These are phyloP conservation scores for Talaromyces marneffei DNA, from an alignment of 2,329 filamentous ascomycete species.

Conservation along the genomic window DNA sequence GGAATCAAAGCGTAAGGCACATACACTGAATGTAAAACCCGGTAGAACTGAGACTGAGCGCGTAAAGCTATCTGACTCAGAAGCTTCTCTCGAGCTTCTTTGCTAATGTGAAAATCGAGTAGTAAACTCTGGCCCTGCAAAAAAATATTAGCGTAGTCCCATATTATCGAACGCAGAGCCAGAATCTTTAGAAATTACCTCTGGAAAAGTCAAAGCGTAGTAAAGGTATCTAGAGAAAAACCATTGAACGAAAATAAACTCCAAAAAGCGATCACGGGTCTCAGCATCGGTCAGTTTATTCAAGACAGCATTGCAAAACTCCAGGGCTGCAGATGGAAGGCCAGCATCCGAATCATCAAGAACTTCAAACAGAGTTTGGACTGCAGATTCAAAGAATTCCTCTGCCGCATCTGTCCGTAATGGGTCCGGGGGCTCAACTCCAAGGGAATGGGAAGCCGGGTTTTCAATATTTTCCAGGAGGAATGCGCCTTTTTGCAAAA, in stretches of 20 bases:
- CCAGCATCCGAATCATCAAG: slow-evolving; percentile 82
- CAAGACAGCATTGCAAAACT: slow-evolving; percentile 78
- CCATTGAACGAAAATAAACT: slow-evolving; percentile 84
- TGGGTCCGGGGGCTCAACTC: slow-evolving; percentile 59
- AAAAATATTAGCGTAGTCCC: slow-evolving; percentile 22
- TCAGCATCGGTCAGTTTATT: slow-evolving; percentile 65
- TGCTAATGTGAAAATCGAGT: slow-evolving; percentile 85
- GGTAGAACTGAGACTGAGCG: slow-evolving; percentile 71
- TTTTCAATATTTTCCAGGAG: slow-evolving; percentile 80
- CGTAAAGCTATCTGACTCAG: slow-evolving; percentile 70
- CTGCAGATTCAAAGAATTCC: slow-evolving; percentile 79
- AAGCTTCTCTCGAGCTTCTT: slow-evolving; percentile 75
- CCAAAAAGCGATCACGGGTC: slow-evolving; percentile 66
- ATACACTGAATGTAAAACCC: slow-evolving; percentile 65
- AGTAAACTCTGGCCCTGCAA: slow-evolving; percentile 57
- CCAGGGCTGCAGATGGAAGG: slow-evolving; percentile 77
- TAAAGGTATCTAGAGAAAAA: slow-evolving; percentile 84
- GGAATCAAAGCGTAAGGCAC: slow-evolving; percentile 26
- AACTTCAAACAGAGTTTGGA: slow-evolving; percentile 75
- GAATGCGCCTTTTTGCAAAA: slow-evolving; percentile 87
- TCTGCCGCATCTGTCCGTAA: slow-evolving; percentile 78
- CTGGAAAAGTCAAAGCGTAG: slow-evolving; percentile 79
- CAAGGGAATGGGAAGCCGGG: slow-evolving; percentile 64
- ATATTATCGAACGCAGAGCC: not conserved
- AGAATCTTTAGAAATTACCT: slow-evolving; percentile 52